These are phyloP conservation scores for Pseudisothecium myosuroides DNA, from an alignment of 225 moss, liverwort and hornwort genomes.

Conservation along the genomic window DNA sequence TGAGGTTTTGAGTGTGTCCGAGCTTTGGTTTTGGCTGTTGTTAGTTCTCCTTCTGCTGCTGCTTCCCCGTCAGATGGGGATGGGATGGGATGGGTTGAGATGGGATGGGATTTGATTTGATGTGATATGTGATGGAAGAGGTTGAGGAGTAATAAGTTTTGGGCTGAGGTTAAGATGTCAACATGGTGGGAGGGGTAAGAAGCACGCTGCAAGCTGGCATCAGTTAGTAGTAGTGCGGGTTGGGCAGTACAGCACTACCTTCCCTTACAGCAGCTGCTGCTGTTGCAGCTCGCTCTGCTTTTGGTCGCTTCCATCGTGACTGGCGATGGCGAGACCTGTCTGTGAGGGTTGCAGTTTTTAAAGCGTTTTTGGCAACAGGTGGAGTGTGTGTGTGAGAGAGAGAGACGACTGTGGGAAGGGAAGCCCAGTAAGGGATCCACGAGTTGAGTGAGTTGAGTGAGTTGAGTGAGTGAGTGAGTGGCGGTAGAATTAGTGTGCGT, in stretches of 20 bases:
- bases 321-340: background rate
- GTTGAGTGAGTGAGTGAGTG: background rate
- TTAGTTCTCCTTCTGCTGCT: background rate
- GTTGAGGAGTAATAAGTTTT: background rate
- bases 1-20: background rate
- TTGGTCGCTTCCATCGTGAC: background rate
- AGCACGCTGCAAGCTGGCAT: conserved; percentile 13
- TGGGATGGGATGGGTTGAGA: background rate
- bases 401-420: background rate
- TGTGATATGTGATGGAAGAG: background rate
- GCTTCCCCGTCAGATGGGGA: background rate
- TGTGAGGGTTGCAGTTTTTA: background rate
- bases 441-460: background rate
- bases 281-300: background rate
- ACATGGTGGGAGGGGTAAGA: conserved; percentile 6
- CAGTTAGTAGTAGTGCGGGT: background rate
- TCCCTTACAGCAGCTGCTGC: background rate
- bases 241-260: background rate
- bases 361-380: background rate
- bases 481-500: background rate
- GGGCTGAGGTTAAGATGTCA: background rate
- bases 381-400: background rate
- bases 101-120: conserved; percentile 1
- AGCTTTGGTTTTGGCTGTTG: background rate
- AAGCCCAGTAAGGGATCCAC: background rate